phyloP scores from a whole-genome alignment of 73 alveolate species.

The Tetrahymena malaccensis region DNA sequence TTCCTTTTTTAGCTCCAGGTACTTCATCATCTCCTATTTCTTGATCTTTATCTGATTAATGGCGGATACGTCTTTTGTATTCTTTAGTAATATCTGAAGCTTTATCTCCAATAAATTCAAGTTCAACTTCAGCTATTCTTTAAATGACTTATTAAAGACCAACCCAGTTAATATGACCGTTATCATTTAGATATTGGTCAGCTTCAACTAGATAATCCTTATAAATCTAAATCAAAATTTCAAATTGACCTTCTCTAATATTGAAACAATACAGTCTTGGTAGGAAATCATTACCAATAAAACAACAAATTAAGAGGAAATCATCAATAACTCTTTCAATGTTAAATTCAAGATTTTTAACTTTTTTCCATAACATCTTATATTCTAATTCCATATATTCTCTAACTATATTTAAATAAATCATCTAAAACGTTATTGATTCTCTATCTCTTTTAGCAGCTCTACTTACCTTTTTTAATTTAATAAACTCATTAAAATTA shows the following conservation, averaged over 20 bases:
- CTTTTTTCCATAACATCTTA: slow-evolving; percentile 38
- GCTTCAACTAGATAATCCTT: slow-evolving; percentile 69
- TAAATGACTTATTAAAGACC: slow-evolving; percentile 43
- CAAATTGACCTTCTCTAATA: slow-evolving; percentile 90
- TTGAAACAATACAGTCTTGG: slow-evolving; percentile 90
- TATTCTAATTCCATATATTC: slow-evolving; percentile 92
- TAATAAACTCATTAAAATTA: neutral
- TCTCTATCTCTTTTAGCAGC: slow-evolving; percentile 59
- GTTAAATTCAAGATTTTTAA: slow-evolving; percentile 57
- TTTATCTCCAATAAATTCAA: neutral
- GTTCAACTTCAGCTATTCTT: slow-evolving; percentile 13
- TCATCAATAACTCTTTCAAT: slow-evolving; percentile 94
- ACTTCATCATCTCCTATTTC: slow-evolving; percentile 26
- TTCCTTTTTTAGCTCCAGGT: slow-evolving; percentile 5
- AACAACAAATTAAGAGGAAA: slow-evolving; percentile 93
- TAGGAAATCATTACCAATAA: slow-evolving; percentile 96
- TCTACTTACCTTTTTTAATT: slow-evolving; percentile 31
- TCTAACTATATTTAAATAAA: slow-evolving; percentile 73
- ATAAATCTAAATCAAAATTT: slow-evolving; percentile 78
- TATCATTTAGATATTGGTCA: slow-evolving; percentile 78
- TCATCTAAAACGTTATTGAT: slow-evolving; percentile 60
- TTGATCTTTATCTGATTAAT: neutral
- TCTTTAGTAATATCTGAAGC: neutral
- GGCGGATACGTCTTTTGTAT: neutral
- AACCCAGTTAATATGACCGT: slow-evolving; percentile 89